These are phyloP conservation scores for Cyclotella sp. DNA, from an alignment of 108 stramenopile genomes.

Conservation along the genomic window DNA sequence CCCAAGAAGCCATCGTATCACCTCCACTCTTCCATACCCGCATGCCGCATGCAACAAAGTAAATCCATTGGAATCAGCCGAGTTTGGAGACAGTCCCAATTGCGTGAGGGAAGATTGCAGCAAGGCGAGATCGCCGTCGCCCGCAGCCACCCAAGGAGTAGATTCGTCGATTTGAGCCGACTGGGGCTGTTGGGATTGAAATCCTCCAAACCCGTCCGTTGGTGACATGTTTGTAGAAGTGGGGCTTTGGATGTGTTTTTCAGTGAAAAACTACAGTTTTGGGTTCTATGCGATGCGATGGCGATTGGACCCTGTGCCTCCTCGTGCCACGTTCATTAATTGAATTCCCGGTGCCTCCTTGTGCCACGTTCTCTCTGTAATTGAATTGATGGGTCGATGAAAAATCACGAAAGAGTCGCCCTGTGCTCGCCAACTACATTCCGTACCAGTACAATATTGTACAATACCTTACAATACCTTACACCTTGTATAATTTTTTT, in stretches of 20 bases:
- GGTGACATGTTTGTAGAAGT: slow-evolving; percentile 17
- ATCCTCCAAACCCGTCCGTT: slow-evolving; percentile 27
- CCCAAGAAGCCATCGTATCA: slow-evolving; percentile 49
- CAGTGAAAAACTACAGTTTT: background rate
- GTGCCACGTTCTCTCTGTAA: too few species aligned
- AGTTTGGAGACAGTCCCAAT: slow-evolving; percentile 46
- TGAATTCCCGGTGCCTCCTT: too few species aligned
- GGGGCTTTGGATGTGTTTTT: background rate
- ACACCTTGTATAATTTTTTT: too few species aligned
- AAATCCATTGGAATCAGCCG: slow-evolving; percentile 53
- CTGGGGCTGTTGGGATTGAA: slow-evolving; percentile 36
- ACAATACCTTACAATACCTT: too few species aligned
- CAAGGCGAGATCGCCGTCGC: slow-evolving; percentile 46
- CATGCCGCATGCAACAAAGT: slow-evolving; percentile 48
- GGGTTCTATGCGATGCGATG: background rate
- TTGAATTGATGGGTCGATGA: too few species aligned
- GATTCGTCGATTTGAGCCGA: slow-evolving; percentile 46
- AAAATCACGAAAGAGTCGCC: too few species aligned
- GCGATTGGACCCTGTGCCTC: too few species aligned
- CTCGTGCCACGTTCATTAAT: too few species aligned
- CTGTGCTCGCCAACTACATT: too few species aligned
- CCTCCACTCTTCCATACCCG: slow-evolving; percentile 49
- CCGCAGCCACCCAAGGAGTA: slow-evolving; percentile 54
- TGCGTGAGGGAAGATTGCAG: slow-evolving; percentile 43
- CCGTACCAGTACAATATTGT: too few species aligned